Base-by-base conservation (phyloP, 352 stramenopile genomes). In the Sclerospora graminicola region DNA sequence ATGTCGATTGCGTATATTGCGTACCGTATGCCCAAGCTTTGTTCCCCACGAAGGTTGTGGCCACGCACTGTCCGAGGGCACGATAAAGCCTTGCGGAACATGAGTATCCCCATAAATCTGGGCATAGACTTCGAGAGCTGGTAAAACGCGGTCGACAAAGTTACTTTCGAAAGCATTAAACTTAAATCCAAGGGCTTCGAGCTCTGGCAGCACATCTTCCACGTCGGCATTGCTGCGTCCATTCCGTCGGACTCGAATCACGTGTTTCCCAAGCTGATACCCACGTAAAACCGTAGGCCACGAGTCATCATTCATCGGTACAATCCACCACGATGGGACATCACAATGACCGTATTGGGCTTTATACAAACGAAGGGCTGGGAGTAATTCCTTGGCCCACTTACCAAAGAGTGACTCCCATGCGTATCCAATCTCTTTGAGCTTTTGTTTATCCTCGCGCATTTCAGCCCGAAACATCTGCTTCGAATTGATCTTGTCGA, bases 61-160 rank as follows among this genome's bases (percentile, higher is more conserved):
- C 84, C 85, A 97, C 11, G 69, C 53, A 24, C 75, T 66, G 33
- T 86, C 63, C 21, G 66, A 70, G 16, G 86, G 84, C 1, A 97
- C 80, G 16, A 88, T 78, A 54, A 95, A 97, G n/a, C 78, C 74
- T 57, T 93, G 72, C 14, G 86, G 82, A 2, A 97, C 84, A 38
- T 91, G 67, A 20, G 89, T 72, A 54, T 97, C 73, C 9, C 85
- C 85, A 42, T 89, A 83, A 10, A 86, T 65, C 46, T 83, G 48
- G 28, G 84, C 80, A 54, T 96, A 97, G 13, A 64, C 58, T 18
- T 87, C 60, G 16, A 97, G 55, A 2, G 84, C 87, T n/a, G 76
- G 66, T 15, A 78, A 50, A 10, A 82, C 64, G 15, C 71, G 67
- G 14, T 75, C 51, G 7, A 69, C 59, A 38, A 84, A 88, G 4